These are phyloP conservation scores for Pythium scleroteichum DNA, from an alignment of 352 stramenopile species.

Conservation along the genomic window DNA sequence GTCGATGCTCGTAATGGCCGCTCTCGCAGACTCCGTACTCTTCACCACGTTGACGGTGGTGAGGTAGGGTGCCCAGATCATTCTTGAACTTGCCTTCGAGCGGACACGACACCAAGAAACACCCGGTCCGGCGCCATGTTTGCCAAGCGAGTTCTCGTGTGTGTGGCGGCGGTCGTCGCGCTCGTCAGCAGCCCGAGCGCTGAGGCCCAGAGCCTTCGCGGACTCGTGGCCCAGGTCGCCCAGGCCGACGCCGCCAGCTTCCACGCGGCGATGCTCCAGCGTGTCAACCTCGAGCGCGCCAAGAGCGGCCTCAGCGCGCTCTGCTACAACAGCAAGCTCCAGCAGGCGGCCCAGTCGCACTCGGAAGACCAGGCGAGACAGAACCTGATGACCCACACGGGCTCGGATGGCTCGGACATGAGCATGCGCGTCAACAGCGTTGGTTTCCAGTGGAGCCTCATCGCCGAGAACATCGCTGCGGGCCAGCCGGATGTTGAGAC, in stretches of 20 bases:
- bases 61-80: background rate
- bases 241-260: background rate
- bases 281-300: slow-evolving; percentile 46
- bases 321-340: slow-evolving; percentile 38
- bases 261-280: slow-evolving; percentile 39
- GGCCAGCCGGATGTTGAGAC: slow-evolving; percentile 37
- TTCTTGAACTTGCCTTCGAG: slow-evolving; percentile 1
- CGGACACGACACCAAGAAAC: background rate
- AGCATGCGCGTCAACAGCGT: slow-evolving; percentile 39
- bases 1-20: too few relatives aligned
- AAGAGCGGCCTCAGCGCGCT: slow-evolving; percentile 37
- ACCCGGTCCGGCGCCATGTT: background rate
- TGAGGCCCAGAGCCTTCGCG: background rate
- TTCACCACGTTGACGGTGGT: too few relatives aligned
- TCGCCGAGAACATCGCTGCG: slow-evolving; percentile 57
- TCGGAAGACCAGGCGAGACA: slow-evolving; percentile 43
- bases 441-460: slow-evolving; percentile 41
- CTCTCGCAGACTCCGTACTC: too few relatives aligned
- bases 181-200: background rate
- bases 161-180: background rate
- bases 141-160: background rate
- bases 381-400: slow-evolving; percentile 51
- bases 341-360: slow-evolving; percentile 39
- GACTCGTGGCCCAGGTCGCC: background rate
- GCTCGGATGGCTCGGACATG: slow-evolving; percentile 37